phyloP scores from a whole-genome alignment of 257 asterid species.

The Scutellaria barbata region DNA sequence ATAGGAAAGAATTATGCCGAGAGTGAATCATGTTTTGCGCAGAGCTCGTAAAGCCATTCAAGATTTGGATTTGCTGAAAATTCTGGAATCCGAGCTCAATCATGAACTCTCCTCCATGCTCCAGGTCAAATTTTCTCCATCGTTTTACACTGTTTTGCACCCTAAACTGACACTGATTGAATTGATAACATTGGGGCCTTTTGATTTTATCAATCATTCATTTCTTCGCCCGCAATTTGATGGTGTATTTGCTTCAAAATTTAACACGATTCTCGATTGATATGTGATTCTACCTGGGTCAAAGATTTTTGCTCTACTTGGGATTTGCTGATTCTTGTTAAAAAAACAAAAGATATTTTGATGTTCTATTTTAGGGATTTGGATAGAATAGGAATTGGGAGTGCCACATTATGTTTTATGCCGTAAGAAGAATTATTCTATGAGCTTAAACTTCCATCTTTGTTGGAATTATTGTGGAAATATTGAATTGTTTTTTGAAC shows the following conservation, averaged over 20 bases:
- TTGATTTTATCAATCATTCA: not conserved
- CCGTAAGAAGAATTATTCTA: not conserved
- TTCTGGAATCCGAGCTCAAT: conserved; percentile 73
- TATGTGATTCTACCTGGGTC: conserved; percentile 12
- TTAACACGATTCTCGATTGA: not conserved
- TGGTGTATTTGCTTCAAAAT: conserved; percentile 11
- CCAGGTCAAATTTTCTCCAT: conserved; percentile 52
- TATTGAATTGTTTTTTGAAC: not conserved
- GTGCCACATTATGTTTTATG: conserved; percentile 7
- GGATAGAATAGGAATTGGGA: not conserved
- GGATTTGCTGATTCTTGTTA: not conserved
- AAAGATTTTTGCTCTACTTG: not conserved
- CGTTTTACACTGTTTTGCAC: not conserved
- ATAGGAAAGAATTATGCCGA: conserved; percentile 46
- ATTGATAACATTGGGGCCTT: conserved; percentile 2
- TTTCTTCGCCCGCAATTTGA: conserved; percentile 10
- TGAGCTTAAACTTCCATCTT: not conserved
- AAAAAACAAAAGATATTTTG: not conserved
- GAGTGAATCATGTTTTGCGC: conserved; percentile 44
- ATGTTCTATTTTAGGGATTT: not conserved
- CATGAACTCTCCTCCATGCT: conserved; percentile 62
- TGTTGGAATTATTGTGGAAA: not conserved
- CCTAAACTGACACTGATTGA: not conserved
- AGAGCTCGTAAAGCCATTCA: conserved; percentile 55
- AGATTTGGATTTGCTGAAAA: conserved; percentile 67